phyloP scores from a whole-genome alignment of 1,284 basidiomycete species.

The Polyporus tsugae region DNA sequence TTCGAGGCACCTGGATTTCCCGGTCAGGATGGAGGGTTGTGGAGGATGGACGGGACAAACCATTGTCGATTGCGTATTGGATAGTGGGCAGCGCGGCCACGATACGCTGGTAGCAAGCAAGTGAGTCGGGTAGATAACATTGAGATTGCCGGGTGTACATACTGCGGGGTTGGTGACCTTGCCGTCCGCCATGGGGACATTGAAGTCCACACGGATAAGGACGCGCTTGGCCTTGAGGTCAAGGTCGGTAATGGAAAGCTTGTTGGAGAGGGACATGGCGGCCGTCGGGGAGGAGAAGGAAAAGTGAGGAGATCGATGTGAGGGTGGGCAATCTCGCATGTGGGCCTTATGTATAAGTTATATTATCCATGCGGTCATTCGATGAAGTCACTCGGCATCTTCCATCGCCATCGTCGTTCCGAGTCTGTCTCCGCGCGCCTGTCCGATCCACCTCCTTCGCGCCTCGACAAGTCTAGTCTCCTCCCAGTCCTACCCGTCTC shows the following conservation, averaged over 20 bases:
- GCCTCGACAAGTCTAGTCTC: constrained; percentile 32
- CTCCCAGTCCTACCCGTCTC: constrained; percentile 15
- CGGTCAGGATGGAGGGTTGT: constrained; percentile 21
- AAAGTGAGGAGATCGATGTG: constrained; percentile 28
- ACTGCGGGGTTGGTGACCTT: constrained; percentile 98
- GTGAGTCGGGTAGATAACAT: constrained; percentile 20
- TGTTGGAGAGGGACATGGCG: constrained; percentile 95
- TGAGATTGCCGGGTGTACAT: constrained; percentile 44
- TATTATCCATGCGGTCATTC: constrained; percentile 30
- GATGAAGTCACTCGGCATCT: constrained; percentile 37
- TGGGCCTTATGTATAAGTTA: no score
- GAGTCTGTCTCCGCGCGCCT: constrained; percentile 19
- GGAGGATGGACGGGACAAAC: constrained; percentile 49
- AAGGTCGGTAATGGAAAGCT: constrained; percentile 92
- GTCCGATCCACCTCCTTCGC: constrained; percentile 18
- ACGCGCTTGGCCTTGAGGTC: constrained; percentile 92
- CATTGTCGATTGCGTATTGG: constrained; percentile 91
- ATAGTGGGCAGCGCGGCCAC: constrained; percentile 96
- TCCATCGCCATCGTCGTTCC: constrained; percentile 16
- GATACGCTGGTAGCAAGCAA: constrained; percentile 74
- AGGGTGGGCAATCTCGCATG: constrained; percentile 18
- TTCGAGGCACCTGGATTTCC: constrained; percentile 74
- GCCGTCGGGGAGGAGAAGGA: constrained; percentile 6
- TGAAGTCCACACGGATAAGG: constrained; percentile 98
- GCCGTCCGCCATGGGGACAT: constrained; percentile 91